Conservation (phyloP, 1,139 yeast species). For the Blastobotrys elegans region DNA sequence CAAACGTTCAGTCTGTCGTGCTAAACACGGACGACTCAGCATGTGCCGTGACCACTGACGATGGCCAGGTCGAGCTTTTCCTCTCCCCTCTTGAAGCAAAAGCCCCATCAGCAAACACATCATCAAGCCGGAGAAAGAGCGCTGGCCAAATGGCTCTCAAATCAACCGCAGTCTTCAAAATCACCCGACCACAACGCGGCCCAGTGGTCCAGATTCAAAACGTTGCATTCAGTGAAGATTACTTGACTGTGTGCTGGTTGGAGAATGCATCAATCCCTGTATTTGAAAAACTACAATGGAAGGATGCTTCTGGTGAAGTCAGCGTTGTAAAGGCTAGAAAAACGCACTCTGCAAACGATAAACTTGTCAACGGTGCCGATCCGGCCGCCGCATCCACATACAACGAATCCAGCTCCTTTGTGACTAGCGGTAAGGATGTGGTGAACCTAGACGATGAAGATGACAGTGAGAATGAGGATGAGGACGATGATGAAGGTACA, state of each 20-base stretch:
- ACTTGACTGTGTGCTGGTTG: constrained; percentile 58
- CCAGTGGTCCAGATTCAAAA: constrained; percentile 41
- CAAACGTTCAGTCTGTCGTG: constrained; percentile 48
- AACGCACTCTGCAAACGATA: constrained; percentile 18
- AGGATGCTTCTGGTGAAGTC: constrained; percentile 31
- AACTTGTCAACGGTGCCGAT: constrained; percentile 52
- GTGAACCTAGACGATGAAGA: constrained; percentile 39
- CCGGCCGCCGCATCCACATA: constrained; percentile 61
- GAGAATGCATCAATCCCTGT: constrained; percentile 64
- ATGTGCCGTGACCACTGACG: constrained; percentile 58
- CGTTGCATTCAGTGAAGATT: constrained; percentile 39
- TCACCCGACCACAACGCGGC: constrained; percentile 25
- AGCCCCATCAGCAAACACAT: background rate
- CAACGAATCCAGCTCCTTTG: constrained; percentile 60
- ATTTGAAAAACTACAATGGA: constrained; percentile 60
- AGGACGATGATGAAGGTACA: constrained; percentile 34
- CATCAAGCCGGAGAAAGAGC: constrained; percentile 31
- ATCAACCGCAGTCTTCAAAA: constrained; percentile 23
- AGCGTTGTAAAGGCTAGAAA: constrained; percentile 21
- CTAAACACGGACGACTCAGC: constrained; percentile 36
- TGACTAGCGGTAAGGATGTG: constrained; percentile 43
- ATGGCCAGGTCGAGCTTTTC: constrained; percentile 60
- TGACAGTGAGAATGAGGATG: constrained; percentile 30
- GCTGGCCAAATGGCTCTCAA: constrained; percentile 23
- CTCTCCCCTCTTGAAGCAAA: constrained; percentile 43